These are phyloP conservation scores for Mycosphaerella arachidis DNA, from an alignment of 2,329 filamentous ascomycete genomes.

Conservation along the genomic window DNA sequence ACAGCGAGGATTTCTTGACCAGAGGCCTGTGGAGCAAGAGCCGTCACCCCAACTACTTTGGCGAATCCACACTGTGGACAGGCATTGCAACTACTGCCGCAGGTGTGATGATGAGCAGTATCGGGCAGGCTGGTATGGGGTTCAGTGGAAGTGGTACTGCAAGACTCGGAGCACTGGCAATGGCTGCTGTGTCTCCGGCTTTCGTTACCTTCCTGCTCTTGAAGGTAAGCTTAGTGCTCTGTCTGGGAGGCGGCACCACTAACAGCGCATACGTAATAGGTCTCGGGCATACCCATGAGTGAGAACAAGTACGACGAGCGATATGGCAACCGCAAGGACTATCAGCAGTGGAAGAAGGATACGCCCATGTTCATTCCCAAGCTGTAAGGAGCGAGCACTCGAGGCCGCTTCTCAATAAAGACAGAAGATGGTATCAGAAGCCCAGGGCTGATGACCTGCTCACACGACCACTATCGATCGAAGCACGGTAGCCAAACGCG, in stretches of 20 bases:
- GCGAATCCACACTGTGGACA: constrained; percentile 65
- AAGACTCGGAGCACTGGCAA: constrained; percentile 42
- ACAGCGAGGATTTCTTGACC: constrained; percentile 63
- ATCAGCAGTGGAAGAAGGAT: constrained; percentile 63
- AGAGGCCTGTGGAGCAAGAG: constrained; percentile 58
- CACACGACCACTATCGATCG: too few relatives aligned
- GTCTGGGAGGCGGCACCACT: background rate
- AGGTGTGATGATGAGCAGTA: constrained; percentile 49
- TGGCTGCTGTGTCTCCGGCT: constrained; percentile 58
- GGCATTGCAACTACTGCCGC: constrained; percentile 59
- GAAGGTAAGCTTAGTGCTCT: constrained; percentile 46
- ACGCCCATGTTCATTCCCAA: constrained; percentile 63
- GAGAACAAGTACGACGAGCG: constrained; percentile 65
- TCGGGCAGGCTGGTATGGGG: constrained; percentile 56
- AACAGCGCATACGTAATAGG: constrained; percentile 24
- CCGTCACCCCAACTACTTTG: constrained; percentile 67
- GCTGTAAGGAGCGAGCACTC: constrained; percentile 37
- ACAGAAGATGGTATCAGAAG: too few relatives aligned
- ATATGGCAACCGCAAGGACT: constrained; percentile 61
- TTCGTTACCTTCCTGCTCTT: constrained; percentile 61
- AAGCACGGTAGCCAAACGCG: too few relatives aligned
- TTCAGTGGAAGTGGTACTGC: constrained; percentile 44
- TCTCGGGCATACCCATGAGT: constrained; percentile 58
- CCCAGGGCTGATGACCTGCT: too few relatives aligned
- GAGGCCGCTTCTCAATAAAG: background rate